Evolutionary conservation across 2,329 filamentous ascomycete genomes (phyloP).

Genomic region (Arthrobotrys pseudoclavata): DNA sequence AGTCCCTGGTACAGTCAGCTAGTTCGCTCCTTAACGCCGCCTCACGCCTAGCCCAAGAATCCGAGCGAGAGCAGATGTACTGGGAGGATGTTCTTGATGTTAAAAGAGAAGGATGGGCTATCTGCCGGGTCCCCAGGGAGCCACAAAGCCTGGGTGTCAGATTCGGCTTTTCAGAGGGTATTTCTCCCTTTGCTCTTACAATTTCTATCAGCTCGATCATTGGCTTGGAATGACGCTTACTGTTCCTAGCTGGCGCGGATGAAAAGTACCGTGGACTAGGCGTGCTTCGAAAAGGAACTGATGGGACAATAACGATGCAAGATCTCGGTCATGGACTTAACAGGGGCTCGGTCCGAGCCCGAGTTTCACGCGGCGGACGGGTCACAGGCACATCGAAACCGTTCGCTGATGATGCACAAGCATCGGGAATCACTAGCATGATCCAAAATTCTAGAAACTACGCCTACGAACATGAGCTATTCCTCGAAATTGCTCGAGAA

Average conservation of each 20-base stretch:
- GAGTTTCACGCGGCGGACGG: constrained; percentile 72
- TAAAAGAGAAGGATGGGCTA: constrained; percentile 85
- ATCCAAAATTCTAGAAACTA: constrained; percentile 83
- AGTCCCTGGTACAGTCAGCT: constrained; percentile 80
- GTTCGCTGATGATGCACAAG: constrained; percentile 71
- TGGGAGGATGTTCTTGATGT: constrained; percentile 89
- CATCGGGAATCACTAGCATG: constrained; percentile 72
- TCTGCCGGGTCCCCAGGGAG: constrained; percentile 82
- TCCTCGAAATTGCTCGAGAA: constrained; percentile 89
- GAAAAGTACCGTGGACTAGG: constrained; percentile 82
- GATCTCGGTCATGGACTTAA: constrained; percentile 69
- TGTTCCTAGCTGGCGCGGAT: constrained; percentile 70
- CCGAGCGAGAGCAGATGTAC: constrained; percentile 83
- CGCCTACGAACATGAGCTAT: constrained; percentile 86
- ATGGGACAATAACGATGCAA: constrained; percentile 82
- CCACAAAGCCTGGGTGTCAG: constrained; percentile 83
- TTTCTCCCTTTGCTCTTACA: constrained; percentile 12
- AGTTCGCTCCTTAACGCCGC: constrained; percentile 81
- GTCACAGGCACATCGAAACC: constrained; percentile 74
- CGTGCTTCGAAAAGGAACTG: constrained; percentile 79
- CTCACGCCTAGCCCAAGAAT: constrained; percentile 79
- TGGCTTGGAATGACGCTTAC: neutral
- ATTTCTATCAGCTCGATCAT: neutral
- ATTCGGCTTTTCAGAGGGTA: constrained; percentile 87
- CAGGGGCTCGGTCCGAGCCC: constrained; percentile 75